A percentile compares a stretch with the other conserved stretches of the same genome.
Conservation (phyloP, 192 early-diverging fungal genomes). For the Linnemannia hyalina region DNA sequence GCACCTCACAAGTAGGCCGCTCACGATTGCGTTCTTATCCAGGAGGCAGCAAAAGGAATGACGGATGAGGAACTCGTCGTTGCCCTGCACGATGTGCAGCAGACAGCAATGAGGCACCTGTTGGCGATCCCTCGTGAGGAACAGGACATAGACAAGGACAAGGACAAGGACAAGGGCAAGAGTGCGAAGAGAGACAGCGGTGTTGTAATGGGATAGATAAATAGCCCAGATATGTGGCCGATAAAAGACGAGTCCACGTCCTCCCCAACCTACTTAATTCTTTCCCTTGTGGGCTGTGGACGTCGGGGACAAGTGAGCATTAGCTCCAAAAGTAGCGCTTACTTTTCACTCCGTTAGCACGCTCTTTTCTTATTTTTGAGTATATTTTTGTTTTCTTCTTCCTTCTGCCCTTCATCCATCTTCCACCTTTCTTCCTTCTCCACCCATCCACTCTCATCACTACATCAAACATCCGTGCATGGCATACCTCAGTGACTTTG, state of each 20-base stretch:
- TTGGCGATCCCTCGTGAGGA: conserved; percentile 7
- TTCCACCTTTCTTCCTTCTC: neutral
- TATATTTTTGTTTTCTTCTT: neutral
- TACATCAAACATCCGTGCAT: conserved; percentile 11
- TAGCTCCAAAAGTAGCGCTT: neutral
- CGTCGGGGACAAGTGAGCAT: no score
- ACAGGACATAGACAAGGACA: neutral
- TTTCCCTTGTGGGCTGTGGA: neutral
- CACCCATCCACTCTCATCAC: neutral
- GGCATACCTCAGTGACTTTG: conserved; percentile 54
- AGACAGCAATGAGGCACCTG: conserved; percentile 14
- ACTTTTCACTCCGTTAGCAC: no score
- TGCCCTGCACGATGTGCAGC: conserved; percentile 12
- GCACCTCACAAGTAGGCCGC: conserved; percentile 15
- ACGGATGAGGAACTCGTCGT: conserved; percentile 2
- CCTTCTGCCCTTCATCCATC: neutral
- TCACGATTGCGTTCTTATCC: conserved; percentile 19
- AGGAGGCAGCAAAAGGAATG: neutral
- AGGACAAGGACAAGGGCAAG: neutral
- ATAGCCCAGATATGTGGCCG: neutral
- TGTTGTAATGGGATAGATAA: neutral
- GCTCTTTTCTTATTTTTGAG: no score
- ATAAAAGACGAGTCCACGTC: neutral
- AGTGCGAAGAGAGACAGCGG: neutral
- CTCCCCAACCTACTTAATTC: neutral